Conservation (phyloP, 2,329 filamentous ascomycete species). For the Hortaea sp. region DNA sequence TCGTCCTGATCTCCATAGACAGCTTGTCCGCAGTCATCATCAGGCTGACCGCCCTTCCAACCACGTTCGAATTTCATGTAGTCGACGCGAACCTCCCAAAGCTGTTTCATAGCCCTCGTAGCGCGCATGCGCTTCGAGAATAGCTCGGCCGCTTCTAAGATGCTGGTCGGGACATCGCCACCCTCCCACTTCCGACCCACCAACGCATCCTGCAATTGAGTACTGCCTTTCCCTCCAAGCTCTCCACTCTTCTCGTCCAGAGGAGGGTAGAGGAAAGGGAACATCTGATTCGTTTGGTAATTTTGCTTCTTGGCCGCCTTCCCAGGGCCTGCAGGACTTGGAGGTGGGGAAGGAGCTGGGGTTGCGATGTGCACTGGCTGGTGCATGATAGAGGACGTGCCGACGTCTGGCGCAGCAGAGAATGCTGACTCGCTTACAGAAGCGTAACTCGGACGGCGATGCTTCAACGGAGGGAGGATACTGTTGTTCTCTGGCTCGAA, state of each 20-base stretch:
- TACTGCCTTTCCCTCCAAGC: conserved; percentile 77
- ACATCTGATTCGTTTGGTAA: conserved; percentile 98
- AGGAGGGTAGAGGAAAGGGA: conserved; percentile 94
- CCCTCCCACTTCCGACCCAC: conserved; percentile 85
- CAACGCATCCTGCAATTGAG: conserved; percentile 66
- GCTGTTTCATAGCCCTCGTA: conserved; percentile 79
- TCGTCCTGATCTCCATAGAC: conserved; percentile 21
- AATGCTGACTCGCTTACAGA: conserved; percentile 24
- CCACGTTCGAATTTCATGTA: conserved; percentile 90
- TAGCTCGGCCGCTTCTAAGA: conserved; percentile 85
- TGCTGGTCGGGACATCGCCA: conserved; percentile 87
- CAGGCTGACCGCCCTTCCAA: conserved; percentile 48
- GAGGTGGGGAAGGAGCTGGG: conserved; percentile 87
- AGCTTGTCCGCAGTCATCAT: neutral
- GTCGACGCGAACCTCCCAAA: conserved; percentile 87
- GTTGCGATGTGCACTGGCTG: conserved; percentile 99
- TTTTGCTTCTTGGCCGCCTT: conserved; percentile 98
- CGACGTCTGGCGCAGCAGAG: conserved; percentile 39
- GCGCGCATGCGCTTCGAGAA: conserved; percentile 86
- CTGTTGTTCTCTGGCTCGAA: conserved; percentile 86
- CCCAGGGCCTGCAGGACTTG: conserved; percentile 70
- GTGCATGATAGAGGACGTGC: conserved; percentile 66
- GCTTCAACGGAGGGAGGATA: conserved; percentile 73
- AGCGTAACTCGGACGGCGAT: conserved; percentile 46
- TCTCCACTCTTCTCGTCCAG: conserved; percentile 81